A percentile compares a stretch with the other conserved stretches of the same genome.
phyloP scores from a whole-genome alignment of 441 rosid genomes.

The Biscutella auriculata region DNA sequence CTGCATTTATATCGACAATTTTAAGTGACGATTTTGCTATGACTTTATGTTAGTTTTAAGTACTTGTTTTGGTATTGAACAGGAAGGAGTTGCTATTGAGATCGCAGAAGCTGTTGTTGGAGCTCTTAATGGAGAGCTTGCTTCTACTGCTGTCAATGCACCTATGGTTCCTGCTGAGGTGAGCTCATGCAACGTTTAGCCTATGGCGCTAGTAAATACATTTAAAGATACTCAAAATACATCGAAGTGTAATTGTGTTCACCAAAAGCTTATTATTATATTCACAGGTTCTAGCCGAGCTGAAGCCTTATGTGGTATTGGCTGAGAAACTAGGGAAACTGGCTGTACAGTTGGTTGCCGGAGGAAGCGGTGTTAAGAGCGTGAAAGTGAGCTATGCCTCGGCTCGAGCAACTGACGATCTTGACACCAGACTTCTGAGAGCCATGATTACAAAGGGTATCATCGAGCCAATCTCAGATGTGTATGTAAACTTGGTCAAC shows the following conservation, averaged over 20 bases:
- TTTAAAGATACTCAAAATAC: too few species aligned
- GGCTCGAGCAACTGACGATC: constrained; percentile 38
- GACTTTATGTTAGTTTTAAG: neutral
- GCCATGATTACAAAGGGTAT: constrained; percentile 51
- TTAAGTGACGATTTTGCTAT: neutral
- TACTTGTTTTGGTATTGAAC: neutral
- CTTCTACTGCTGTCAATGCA: constrained; percentile 46
- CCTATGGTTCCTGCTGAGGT: constrained; percentile 51
- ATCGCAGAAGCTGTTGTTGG: constrained; percentile 50
- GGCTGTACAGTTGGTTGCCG: constrained; percentile 4
- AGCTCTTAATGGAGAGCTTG: constrained; percentile 42
- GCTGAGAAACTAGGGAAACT: constrained; percentile 7
- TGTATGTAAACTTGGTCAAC: constrained; percentile 39
- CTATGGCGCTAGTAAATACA: neutral
- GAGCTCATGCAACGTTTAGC: neutral
- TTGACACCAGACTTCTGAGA: constrained; percentile 45
- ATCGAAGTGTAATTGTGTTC: neutral
- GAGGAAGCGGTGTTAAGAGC: constrained; percentile 15
- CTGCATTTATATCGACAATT: neutral
- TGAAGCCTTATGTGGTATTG: constrained; percentile 31
- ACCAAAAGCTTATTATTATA: neutral
- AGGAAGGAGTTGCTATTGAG: constrained; percentile 63
- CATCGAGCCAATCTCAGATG: constrained; percentile 39
- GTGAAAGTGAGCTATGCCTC: constrained; percentile 24
- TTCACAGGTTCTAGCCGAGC: constrained; percentile 31